Percentiles rank a stretch among this genome's conserved stretches.
These are phyloP conservation scores for Didymella glomerata DNA, from an alignment of 2,329 filamentous ascomycete genomes.

Conservation along the genomic window DNA sequence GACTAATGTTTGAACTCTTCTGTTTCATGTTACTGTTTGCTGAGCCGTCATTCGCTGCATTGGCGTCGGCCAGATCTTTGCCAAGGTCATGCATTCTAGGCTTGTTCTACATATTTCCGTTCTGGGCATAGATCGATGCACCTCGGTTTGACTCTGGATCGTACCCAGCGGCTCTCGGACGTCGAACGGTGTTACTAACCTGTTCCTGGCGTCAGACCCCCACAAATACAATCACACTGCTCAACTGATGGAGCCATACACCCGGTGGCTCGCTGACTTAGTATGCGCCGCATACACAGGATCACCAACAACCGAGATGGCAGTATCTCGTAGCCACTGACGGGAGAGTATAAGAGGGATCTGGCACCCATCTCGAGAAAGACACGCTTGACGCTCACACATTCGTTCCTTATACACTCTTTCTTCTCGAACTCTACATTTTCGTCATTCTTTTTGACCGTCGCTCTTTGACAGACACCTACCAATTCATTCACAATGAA, in stretches of 20 bases:
- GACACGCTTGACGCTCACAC: constrained; percentile 46
- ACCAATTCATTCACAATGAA: constrained; percentile 40
- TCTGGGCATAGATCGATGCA: constrained; percentile 12
- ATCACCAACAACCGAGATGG: constrained; percentile 34
- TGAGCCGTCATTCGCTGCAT: constrained; percentile 9
- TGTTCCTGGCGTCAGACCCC: constrained; percentile 22
- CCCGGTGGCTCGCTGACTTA: constrained; percentile 28
- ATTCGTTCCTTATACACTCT: constrained; percentile 33
- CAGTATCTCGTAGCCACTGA: constrained; percentile 11
- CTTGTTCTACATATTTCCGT: constrained; percentile 12
- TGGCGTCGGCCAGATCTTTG: constrained; percentile 11
- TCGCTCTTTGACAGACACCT: constrained; percentile 25
- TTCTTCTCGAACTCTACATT: constrained; percentile 28
- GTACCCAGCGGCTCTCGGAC: constrained; percentile 27
- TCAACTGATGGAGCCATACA: constrained; percentile 20
- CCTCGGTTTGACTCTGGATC: not conserved
- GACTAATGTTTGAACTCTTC: constrained; percentile 6
- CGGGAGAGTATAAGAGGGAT: constrained; percentile 34
- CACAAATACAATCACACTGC: constrained; percentile 28
- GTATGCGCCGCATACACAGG: constrained; percentile 18
- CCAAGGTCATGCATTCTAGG: constrained; percentile 18
- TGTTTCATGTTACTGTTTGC: constrained; percentile 15
- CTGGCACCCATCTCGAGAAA: constrained; percentile 18
- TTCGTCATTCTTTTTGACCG: constrained; percentile 20
- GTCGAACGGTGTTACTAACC: constrained; percentile 27